A percentile compares a stretch with the other conserved stretches of the same genome.
Evolutionary conservation across 2,329 filamentous ascomycete genomes (phyloP).

Genomic region (Colletotrichum sublineola): DNA sequence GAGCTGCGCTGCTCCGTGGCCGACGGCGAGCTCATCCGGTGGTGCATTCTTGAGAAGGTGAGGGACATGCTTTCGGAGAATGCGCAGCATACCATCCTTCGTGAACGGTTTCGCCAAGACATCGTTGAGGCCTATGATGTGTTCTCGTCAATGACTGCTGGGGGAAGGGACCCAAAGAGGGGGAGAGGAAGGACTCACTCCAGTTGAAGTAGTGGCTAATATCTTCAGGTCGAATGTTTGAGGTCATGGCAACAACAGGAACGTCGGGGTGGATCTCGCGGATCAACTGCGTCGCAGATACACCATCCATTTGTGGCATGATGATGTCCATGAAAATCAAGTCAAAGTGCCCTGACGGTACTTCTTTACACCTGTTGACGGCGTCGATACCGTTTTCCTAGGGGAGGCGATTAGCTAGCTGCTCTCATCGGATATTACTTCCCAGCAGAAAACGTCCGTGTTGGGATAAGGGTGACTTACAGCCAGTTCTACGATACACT

Average conservation of each 20-base stretch:
- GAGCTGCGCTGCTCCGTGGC: slow-evolving; percentile 49
- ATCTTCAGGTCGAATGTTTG: slow-evolving; percentile 96
- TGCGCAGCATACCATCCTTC: slow-evolving; percentile 83
- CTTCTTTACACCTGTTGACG: slow-evolving; percentile 80
- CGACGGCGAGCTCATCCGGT: slow-evolving; percentile 56
- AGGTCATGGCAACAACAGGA: slow-evolving; percentile 98
- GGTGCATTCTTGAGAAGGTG: slow-evolving; percentile 80
- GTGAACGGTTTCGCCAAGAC: slow-evolving; percentile 98
- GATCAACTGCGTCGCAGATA: slow-evolving; percentile 94
- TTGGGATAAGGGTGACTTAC: slow-evolving; percentile 58
- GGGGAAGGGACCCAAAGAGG: neutral
- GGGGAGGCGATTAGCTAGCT: slow-evolving; percentile 10
- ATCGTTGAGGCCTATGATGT: slow-evolving; percentile 89
- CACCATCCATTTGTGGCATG: slow-evolving; percentile 95
- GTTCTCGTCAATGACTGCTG: slow-evolving; percentile 29
- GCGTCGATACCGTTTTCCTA: slow-evolving; percentile 85
- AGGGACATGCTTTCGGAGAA: slow-evolving; percentile 90
- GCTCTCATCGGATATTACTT: neutral
- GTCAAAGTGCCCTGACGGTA: slow-evolving; percentile 66
- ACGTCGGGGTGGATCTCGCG: slow-evolving; percentile 85
- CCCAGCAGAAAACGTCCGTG: neutral
- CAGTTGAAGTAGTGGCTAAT: slow-evolving; percentile 93
- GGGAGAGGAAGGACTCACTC: slow-evolving; percentile 32
- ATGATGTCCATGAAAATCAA: slow-evolving; percentile 93
- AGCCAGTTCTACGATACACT: slow-evolving; percentile 76